Evolutionary conservation across 768 basidiomycete species (phyloP).

Genomic region (Lactarius trivialis): DNA sequence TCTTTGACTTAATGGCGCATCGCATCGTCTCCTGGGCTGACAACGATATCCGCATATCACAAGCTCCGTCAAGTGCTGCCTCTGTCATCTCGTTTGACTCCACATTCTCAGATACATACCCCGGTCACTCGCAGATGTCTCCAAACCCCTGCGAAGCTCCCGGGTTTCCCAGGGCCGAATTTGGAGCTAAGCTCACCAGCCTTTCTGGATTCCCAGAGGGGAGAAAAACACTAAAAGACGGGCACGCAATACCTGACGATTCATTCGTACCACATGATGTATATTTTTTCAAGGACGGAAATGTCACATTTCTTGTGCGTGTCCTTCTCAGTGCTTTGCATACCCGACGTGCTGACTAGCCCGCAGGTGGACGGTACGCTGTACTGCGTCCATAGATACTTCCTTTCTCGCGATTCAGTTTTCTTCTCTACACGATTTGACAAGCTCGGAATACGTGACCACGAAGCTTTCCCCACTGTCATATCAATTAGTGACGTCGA

Average conservation of each 20-base stretch:
- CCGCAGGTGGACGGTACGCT: slow-evolving; percentile 16
- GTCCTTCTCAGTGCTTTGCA: no score
- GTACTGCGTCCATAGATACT: slow-evolving; percentile 20
- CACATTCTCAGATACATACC: background rate
- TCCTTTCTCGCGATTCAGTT: slow-evolving; percentile 18
- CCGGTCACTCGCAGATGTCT: background rate
- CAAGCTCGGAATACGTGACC: slow-evolving; percentile 7
- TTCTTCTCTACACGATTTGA: slow-evolving; percentile 14
- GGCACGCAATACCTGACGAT: background rate
- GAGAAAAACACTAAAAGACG: background rate
- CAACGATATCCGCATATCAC: background rate
- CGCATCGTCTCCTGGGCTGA: background rate
- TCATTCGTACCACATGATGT: slow-evolving; percentile 7
- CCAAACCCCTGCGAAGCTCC: background rate
- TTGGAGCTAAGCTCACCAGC: background rate
- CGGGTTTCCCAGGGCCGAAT: background rate
- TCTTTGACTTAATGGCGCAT: slow-evolving; percentile 2
- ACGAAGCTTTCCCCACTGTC: slow-evolving; percentile 10
- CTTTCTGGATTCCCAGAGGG: background rate
- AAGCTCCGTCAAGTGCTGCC: background rate
- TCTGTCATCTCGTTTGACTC: slow-evolving; percentile 5
- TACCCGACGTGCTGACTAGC: background rate
- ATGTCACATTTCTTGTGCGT: slow-evolving; percentile 20
- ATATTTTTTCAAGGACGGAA: slow-evolving; percentile 21
- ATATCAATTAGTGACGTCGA: slow-evolving; percentile 10